These are phyloP conservation scores for Globisporangium radiosum DNA, from an alignment of 352 stramenopile species.

Conservation along the genomic window DNA sequence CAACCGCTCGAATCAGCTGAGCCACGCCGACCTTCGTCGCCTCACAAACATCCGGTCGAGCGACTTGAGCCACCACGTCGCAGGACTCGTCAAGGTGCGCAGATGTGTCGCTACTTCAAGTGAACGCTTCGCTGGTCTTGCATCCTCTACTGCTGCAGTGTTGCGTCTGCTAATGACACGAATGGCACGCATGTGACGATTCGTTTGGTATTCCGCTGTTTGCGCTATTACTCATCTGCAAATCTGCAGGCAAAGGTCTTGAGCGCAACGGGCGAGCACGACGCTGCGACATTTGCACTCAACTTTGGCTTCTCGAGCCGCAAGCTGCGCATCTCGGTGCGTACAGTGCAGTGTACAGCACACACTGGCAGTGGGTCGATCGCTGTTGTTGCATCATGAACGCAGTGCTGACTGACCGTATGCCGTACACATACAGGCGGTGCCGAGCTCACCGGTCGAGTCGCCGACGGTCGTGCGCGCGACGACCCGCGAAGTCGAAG, in stretches of 20 bases:
- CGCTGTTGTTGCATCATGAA: neutral
- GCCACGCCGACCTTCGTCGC: conserved; percentile 25
- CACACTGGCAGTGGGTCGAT: neutral
- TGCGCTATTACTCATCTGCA: no score
- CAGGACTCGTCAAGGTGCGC: conserved; percentile 68
- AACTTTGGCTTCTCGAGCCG: conserved; percentile 43
- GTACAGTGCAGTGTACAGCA: neutral
- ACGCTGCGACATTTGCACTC: conserved; percentile 26
- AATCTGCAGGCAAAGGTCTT: conserved; percentile 8
- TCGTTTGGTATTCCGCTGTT: neutral
- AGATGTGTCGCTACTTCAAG: neutral
- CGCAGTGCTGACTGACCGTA: no score
- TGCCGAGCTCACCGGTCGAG: conserved; percentile 65
- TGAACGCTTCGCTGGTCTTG: no score
- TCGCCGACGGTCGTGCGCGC: conserved; percentile 48
- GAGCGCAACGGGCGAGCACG: conserved; percentile 24
- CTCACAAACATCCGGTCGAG: conserved; percentile 51
- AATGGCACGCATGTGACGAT: no score
- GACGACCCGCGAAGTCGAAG: conserved; percentile 65
- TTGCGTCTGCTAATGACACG: neutral
- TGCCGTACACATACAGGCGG: conserved; percentile 7
- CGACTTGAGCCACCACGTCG: conserved; percentile 59
- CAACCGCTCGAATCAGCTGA: conserved; percentile 43
- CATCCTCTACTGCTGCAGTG: neutral
- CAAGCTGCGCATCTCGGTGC: conserved; percentile 46